phyloP scores from a whole-genome alignment of 164 flowering plant genomes.

The Cinnamomum chago region DNA sequence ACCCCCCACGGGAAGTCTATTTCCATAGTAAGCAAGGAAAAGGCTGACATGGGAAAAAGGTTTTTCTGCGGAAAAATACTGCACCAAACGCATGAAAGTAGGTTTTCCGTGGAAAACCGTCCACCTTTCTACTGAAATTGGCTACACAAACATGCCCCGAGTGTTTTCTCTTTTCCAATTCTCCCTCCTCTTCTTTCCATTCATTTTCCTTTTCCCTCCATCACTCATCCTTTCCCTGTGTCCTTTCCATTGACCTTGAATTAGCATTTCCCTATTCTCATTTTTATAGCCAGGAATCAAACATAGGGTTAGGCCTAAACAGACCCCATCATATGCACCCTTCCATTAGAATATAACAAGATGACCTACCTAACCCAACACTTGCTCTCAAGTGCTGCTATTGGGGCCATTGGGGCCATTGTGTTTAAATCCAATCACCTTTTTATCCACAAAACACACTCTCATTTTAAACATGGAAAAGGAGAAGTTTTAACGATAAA shows the following conservation, averaged over 20 bases:
- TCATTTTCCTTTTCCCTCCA: no score
- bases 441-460: not conserved
- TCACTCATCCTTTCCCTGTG: no score
- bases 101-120: no score
- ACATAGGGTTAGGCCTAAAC: no score
- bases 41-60: no score
- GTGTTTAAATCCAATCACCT: not conserved
- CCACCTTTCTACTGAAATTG: no score
- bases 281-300: not conserved
- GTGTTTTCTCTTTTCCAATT: not conserved
- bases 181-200: not conserved
- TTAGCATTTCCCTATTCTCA: not conserved
- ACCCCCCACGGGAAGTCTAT: no score
- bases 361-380: not conserved
- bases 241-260: not conserved
- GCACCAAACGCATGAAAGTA: no score
- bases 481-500: slow-evolving; percentile 1
- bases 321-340: not conserved
- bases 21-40: no score
- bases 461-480: not conserved
- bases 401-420: not conserved
- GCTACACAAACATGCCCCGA: no score
- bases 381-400: not conserved
- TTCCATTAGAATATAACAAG: not conserved
- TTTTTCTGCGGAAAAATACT: no score